Conservation (phyloP, 2,329 filamentous ascomycete species). For the Aspergillus japonicus region DNA sequence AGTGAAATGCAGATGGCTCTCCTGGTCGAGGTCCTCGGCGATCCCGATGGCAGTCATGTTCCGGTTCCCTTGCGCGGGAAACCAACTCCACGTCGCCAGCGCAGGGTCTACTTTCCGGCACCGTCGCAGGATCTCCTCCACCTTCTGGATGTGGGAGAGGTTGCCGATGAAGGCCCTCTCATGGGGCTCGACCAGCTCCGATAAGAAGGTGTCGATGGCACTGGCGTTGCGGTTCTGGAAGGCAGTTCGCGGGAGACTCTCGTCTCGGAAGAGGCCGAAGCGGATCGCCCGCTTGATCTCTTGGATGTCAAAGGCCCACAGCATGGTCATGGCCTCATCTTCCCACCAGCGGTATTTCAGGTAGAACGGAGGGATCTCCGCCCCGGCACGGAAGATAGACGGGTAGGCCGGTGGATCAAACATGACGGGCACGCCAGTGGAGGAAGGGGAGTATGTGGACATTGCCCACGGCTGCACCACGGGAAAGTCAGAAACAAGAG, state of each 20-base stretch:
- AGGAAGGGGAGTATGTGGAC: slow-evolving; percentile 13
- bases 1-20: slow-evolving; percentile 42
- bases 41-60: slow-evolving; percentile 25
- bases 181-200: slow-evolving; percentile 27
- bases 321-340: slow-evolving; percentile 38
- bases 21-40: slow-evolving; percentile 36
- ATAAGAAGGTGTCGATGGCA: slow-evolving; percentile 35
- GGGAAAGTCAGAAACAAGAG: not conserved
- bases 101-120: slow-evolving; percentile 26
- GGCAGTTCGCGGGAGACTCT: slow-evolving; percentile 35
- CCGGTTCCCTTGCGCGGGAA: slow-evolving; percentile 27
- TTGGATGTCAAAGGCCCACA: slow-evolving; percentile 40
- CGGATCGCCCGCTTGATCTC: slow-evolving; percentile 40
- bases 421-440: slow-evolving; percentile 6
- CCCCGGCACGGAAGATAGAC: slow-evolving; percentile 29
- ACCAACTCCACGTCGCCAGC: slow-evolving; percentile 38
- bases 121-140: slow-evolving; percentile 40
- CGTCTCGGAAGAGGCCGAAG: slow-evolving; percentile 38
- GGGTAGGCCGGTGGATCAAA: slow-evolving; percentile 25
- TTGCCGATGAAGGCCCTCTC: slow-evolving; percentile 27
- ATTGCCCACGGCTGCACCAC: slow-evolving; percentile 4
- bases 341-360: slow-evolving; percentile 43
- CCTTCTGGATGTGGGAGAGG: slow-evolving; percentile 38
- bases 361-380: slow-evolving; percentile 35
- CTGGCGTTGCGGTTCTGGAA: slow-evolving; percentile 34